Evolutionary conservation across 2,329 filamentous ascomycete genomes (phyloP).

Genomic region (Raffaelea ambrosiae): DNA sequence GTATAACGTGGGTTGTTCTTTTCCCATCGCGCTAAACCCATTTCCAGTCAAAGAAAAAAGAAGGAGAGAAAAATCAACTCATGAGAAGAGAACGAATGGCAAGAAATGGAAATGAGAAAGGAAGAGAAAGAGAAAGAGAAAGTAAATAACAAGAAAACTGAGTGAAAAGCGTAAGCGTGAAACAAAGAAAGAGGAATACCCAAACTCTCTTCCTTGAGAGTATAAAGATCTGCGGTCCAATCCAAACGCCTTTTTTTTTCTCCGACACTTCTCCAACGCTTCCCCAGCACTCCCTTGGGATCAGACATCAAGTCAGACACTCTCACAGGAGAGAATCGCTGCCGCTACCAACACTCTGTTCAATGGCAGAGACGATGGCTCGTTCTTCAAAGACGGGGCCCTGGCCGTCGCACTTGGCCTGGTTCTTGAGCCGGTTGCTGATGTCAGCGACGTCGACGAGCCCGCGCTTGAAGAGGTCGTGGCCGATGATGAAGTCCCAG

Average conservation of each 20-base stretch:
- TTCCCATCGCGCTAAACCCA: background rate
- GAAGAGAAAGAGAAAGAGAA: background rate
- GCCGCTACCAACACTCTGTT: constrained; percentile 66
- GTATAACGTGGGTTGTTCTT: too few species aligned
- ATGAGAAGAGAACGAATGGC: background rate
- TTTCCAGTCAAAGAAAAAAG: background rate
- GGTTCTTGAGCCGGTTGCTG: constrained; percentile 65
- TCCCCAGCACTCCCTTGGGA: background rate
- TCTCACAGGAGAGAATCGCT: constrained; percentile 61
- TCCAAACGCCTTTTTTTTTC: constrained; percentile 3
- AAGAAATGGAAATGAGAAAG: background rate
- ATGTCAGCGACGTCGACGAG: constrained; percentile 75
- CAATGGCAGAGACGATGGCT: constrained; percentile 64
- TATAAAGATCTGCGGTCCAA: background rate
- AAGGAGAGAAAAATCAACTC: background rate
- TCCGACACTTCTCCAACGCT: too few species aligned
- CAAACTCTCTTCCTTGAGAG: background rate
- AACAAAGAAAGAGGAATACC: background rate
- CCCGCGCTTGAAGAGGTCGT: constrained; percentile 68
- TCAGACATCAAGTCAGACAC: background rate
- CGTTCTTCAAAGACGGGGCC: constrained; percentile 81
- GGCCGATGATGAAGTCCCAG: constrained; percentile 82
- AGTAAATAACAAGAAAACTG: background rate
- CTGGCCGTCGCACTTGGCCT: constrained; percentile 76
- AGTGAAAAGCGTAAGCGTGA: background rate